These are phyloP conservation scores for Geranium brycei DNA, from an alignment of 345 rosid species.

Conservation along the genomic window DNA sequence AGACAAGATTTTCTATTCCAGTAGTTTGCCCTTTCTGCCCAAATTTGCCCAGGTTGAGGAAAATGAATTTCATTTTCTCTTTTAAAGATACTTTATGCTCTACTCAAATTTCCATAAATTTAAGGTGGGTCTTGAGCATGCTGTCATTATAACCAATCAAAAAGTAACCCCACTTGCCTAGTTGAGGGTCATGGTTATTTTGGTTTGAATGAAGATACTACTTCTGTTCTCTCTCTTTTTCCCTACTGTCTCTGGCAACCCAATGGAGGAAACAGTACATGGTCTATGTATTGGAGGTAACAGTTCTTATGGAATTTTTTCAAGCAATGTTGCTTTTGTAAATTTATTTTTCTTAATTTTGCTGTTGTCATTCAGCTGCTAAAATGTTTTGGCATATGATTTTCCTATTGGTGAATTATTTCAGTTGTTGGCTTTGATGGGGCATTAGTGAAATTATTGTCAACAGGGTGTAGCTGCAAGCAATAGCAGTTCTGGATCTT, in stretches of 20 bases:
- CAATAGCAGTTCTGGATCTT: constrained; percentile 18
- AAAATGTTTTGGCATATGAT: constrained; percentile 3
- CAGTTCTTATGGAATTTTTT: background rate
- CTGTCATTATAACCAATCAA: background rate
- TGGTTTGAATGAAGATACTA: too few species aligned
- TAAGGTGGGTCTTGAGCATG: too few species aligned
- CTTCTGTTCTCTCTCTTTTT: too few species aligned
- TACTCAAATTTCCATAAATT: background rate
- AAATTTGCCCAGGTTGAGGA: background rate
- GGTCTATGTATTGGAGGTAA: constrained; percentile 5
- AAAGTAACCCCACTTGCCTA: background rate
- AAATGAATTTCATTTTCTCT: background rate
- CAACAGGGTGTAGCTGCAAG: constrained; percentile 34
- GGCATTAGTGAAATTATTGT: constrained; percentile 10
- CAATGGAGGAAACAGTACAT: background rate
- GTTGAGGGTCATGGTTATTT: background rate
- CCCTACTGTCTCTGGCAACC: background rate
- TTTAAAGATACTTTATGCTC: background rate
- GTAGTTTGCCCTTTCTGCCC: background rate
- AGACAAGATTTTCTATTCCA: background rate
- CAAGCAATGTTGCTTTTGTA: background rate
- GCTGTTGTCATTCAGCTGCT: background rate
- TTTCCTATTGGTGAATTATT: background rate
- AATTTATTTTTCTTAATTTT: background rate
- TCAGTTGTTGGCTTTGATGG: constrained; percentile 14